A percentile compares a stretch with the other conserved stretches of the same genome.
phyloP scores from a whole-genome alignment of 1,139 yeast species.

The Debaryomyces coudertii region DNA sequence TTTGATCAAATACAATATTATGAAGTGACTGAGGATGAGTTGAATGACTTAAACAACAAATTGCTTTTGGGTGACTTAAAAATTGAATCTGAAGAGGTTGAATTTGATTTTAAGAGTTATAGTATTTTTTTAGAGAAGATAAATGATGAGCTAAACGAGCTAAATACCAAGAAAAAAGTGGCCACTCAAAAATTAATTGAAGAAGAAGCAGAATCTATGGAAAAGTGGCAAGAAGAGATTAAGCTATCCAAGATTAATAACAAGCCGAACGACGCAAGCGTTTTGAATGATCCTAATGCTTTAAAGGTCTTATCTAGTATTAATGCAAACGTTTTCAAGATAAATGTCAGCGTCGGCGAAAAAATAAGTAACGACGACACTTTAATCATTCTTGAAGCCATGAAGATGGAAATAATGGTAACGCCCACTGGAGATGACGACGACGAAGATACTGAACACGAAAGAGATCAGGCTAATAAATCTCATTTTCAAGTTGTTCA shows the following conservation, averaged over 20 bases:
- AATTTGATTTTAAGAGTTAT: constrained; percentile 34
- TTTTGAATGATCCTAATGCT: constrained; percentile 28
- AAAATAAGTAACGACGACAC: constrained; percentile 31
- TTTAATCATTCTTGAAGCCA: constrained; percentile 42
- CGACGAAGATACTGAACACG: constrained; percentile 12
- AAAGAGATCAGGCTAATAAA: background rate
- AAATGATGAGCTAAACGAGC: constrained; percentile 22
- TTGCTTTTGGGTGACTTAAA: constrained; percentile 30
- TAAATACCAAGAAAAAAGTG: constrained; percentile 21
- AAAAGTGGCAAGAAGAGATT: constrained; percentile 31
- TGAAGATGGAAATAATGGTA: constrained; percentile 51
- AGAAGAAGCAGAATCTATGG: constrained; percentile 25
- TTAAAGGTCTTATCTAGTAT: constrained; percentile 27
- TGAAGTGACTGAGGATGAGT: constrained; percentile 34
- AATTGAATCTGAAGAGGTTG: constrained; percentile 27
- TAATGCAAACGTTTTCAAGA: constrained; percentile 35
- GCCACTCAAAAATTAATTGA: constrained; percentile 24
- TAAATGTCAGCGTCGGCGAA: constrained; percentile 28
- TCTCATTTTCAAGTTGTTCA: constrained; percentile 25
- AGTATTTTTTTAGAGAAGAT: constrained; percentile 26
- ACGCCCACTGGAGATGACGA: constrained; percentile 16
- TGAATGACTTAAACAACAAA: constrained; percentile 26
- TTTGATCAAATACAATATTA: constrained; percentile 41
- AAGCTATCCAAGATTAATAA: constrained; percentile 24
- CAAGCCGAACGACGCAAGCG: constrained; percentile 14